Evolutionary conservation across 2,329 filamentous ascomycete species (phyloP), one percentile per base, ranked within the genome.

Genomic region (Pyricularia pennisetigena): DNA sequence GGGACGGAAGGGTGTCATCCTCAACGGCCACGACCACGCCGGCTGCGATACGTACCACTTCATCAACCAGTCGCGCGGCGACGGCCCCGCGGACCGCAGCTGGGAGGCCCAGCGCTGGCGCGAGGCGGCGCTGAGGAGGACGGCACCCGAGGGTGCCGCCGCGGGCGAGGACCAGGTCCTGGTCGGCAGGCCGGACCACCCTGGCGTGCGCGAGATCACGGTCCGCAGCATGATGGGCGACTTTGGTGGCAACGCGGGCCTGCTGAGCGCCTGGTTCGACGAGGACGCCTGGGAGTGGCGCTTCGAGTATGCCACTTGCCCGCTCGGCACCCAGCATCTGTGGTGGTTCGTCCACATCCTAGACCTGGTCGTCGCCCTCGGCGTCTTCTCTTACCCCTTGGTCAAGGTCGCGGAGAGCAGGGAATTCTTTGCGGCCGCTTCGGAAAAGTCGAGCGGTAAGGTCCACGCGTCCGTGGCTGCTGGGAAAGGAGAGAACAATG

Each of bases 221-320:
- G 91, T 99, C 2, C 88, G 94, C 69, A 97, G 93, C 78, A 98
- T 99, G 93, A 99, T 99, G 95, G 95, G 95, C 68, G 91, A 92
- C 68, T 99, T 91, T 78, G 90, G 88, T n/a, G 95, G 95, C 24
- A 95, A 97, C 76, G 93, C 93, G 0, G 95, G 93, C 0, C 82
- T 99, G 61, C 79, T 99, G 59, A 95, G 91, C 70, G 85, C 91
- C 0, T 99, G 94, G 94, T 98, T 94, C 75, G 92, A 98, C 76
- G 78, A 85, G 68, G 81, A 83, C 2, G 78, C 79, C 0, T 89
- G 87, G 82, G 87, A 91, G 76, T 99, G 95, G 95, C 84, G 84
- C 71, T 91, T 91, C 72, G 92, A 94, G 73, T 95, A 95, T 73
- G 82, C 82, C 9, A 90, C 86, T 71, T 99, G 95, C 76, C 83